Conservation (phyloP, 2,329 filamentous ascomycete genomes). For the Arachnopeziza araneosa region DNA sequence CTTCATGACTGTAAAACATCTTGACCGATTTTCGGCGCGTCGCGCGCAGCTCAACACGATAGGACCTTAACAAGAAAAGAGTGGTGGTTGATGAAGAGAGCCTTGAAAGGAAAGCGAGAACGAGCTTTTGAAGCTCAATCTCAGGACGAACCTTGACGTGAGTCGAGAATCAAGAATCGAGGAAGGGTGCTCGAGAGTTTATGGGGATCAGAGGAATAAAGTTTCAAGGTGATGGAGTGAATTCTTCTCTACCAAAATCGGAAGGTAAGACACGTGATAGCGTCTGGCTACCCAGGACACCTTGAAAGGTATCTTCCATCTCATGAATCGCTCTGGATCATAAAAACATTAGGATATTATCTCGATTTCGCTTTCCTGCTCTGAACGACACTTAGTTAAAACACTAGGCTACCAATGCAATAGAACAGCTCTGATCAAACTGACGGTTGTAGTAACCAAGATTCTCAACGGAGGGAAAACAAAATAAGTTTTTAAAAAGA, state of each 20-base stretch:
- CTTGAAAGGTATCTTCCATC: too few species aligned
- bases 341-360: neutral
- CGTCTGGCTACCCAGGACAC: too few species aligned
- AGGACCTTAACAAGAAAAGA: neutral
- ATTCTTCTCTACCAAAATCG: neutral
- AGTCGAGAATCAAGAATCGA: neutral
- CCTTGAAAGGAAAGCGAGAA: neutral
- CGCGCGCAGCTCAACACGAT: neutral
- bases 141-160: too few species aligned
- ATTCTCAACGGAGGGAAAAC: neutral
- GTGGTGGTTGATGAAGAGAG: neutral
- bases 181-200: neutral
- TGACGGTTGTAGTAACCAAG: neutral
- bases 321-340: neutral
- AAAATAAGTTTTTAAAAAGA: conserved; percentile 4
- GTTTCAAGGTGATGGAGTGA: neutral
- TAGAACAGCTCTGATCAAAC: neutral
- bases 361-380: neutral
- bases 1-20: conserved; percentile 97
- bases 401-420: neutral
- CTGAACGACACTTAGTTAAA: neutral
- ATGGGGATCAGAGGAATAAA: neutral
- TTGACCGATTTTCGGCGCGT: conserved; percentile 5
- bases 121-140: neutral
- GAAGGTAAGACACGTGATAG: neutral